These are phyloP conservation scores for Tolypocladium paradoxum DNA, from an alignment of 2,329 filamentous ascomycete genomes.

Conservation along the genomic window DNA sequence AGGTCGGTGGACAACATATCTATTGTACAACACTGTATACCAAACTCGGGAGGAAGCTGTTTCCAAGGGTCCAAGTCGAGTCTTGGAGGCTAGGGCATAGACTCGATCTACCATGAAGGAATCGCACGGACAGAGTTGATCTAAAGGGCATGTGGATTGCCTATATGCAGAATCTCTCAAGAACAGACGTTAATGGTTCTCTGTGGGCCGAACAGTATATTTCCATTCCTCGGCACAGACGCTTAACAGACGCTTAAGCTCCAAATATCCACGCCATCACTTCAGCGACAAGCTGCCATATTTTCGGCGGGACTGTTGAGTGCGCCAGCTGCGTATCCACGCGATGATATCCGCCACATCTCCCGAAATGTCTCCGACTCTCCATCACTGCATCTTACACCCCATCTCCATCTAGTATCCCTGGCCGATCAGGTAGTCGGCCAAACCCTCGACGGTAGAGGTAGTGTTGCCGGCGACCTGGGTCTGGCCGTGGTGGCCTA, in stretches of 20 bases:
- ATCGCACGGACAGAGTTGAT: neutral
- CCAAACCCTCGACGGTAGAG: conserved; percentile 70
- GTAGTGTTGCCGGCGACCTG: conserved; percentile 66
- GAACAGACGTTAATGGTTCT: conserved; percentile 6
- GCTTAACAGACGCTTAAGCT: conserved; percentile 3
- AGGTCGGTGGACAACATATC: neutral
- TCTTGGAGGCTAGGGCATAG: neutral
- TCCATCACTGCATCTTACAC: conserved; percentile 3
- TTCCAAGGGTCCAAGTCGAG: neutral
- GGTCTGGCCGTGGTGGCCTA: conserved; percentile 74
- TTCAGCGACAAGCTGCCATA: neutral
- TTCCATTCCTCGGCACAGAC: conserved; percentile 2
- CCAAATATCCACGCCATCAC: conserved; percentile 3
- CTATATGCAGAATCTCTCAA: conserved; percentile 17
- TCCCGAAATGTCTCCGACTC: neutral
- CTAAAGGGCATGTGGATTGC: conserved; percentile 12
- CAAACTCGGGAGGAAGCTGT: neutral
- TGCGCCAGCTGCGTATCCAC: neutral
- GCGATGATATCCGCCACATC: neutral
- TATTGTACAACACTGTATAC: neutral
- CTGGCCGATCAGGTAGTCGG: conserved; percentile 72
- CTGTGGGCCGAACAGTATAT: neutral
- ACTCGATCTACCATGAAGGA: neutral
- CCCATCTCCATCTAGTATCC: conserved; percentile 51
- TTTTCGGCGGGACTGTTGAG: neutral